Evolutionary conservation across 257 asterid genomes (phyloP), one percentile per base, ranked within the genome.

Genomic region (Ilex aquifolium): DNA sequence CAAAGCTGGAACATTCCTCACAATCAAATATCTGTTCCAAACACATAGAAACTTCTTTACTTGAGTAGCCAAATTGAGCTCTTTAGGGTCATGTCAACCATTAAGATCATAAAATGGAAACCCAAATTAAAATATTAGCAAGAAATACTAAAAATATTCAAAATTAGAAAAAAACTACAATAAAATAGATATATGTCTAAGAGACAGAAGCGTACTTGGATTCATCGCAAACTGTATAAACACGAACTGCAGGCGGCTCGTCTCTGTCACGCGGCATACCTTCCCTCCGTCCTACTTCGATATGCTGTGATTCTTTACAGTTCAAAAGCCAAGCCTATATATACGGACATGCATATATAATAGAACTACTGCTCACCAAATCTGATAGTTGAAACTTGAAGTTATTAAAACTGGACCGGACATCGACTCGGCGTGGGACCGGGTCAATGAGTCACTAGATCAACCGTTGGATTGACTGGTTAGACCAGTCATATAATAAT

Each of bases 171-270:
- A 49, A 11, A 12, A 49, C 54, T 11, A 49, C 10, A 15, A 3
- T 6, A 49, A 49, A 11, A 3, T n/a, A 15, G 14, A 15, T 12
- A 15, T 12, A 15, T 49, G 14, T 49, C 5, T 6, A 15, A 49
- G 54, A 49, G 54, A 57, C 10, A 42, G 59, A 12, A 17, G 67
- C 82, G 31, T 15, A 88, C 95, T 78, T 91, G 72, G 98, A 91
- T 85, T 91, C 98, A 63, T 91, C 96, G 61, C 95, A 88, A 71
- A 91, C 91, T 10, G 96, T 86, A 67, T 88, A 91, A 21, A 88
- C 95, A 6, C 95, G 85, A 63, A 91, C 85, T 6, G 95, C 95
- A 27, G 86, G 72, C 31, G 79, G 62, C 63, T 86, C 92, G 59
- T 86, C 91, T 65, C 66, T 80, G 80, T 66, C 74, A 68, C 79